Percentiles rank a stretch among this genome's conserved stretches.
Evolutionary conservation across 768 basidiomycete species (phyloP).

Genomic region (Coprinopsis strossmayeri): DNA sequence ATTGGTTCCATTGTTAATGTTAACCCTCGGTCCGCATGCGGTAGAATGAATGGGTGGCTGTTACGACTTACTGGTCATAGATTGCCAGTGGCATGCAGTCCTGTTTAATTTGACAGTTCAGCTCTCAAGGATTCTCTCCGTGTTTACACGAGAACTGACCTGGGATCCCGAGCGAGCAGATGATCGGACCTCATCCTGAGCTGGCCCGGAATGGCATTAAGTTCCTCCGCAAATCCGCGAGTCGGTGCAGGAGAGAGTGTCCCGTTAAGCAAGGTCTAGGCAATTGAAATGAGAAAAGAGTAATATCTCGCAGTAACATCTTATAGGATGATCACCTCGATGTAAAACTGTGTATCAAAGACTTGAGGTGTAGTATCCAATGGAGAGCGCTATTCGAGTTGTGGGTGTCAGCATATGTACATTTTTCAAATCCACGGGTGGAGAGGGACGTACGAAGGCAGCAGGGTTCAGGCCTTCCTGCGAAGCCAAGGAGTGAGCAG

Average conservation of each 20-base stretch:
- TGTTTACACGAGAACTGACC: neutral
- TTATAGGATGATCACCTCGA: constrained; percentile 27
- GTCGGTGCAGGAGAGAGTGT: constrained; percentile 32
- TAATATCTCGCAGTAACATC: neutral
- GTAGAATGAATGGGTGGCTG: neutral
- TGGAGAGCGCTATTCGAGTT: constrained; percentile 23
- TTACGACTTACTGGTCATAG: constrained; percentile 26
- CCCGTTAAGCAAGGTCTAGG: constrained; percentile 28
- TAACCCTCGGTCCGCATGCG: neutral
- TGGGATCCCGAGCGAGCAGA: neutral
- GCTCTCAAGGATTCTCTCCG: neutral
- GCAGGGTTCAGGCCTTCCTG: constrained; percentile 19
- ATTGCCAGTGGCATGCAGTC: constrained; percentile 45
- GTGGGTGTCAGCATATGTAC: too few species aligned
- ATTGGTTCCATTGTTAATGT: neutral
- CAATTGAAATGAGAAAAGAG: too few species aligned
- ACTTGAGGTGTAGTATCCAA: constrained; percentile 39
- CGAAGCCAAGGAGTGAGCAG: constrained; percentile 24
- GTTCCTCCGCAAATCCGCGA: constrained; percentile 31
- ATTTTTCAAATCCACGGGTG: constrained; percentile 7
- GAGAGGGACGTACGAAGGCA: constrained; percentile 9
- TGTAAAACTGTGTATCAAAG: constrained; percentile 40
- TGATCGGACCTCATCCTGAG: constrained; percentile 41
- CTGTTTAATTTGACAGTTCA: constrained; percentile 27
- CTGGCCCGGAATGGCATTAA: constrained; percentile 32